These are phyloP conservation scores for Kodamaea anthophila DNA, from an alignment of 1,139 yeast genomes.

Conservation along the genomic window DNA sequence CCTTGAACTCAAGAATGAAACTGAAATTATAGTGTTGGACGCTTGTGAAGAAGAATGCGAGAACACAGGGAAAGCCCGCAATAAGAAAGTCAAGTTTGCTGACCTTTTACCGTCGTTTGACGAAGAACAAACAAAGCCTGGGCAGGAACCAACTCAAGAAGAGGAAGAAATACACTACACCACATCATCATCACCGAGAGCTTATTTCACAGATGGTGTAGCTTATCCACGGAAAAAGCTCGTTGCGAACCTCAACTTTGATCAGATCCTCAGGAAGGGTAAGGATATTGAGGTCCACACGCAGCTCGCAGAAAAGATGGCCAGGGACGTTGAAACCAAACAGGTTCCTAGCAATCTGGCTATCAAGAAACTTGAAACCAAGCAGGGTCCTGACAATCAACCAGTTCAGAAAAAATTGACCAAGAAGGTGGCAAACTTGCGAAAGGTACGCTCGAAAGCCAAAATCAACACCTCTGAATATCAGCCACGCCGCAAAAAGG, in stretches of 20 bases:
- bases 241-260: conserved; percentile 22
- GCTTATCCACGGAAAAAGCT: conserved; percentile 20
- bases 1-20: conserved; percentile 9
- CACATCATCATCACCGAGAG: conserved; percentile 18
- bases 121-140: conserved; percentile 9
- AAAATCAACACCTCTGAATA: not conserved
- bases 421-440: conserved; percentile 4
- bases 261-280: conserved; percentile 18
- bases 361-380: not conserved
- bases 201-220: conserved; percentile 16
- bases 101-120: conserved; percentile 16
- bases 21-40: conserved; percentile 21
- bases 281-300: conserved; percentile 9
- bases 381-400: no score
- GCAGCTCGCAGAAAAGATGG: no score
- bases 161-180: conserved; percentile 13
- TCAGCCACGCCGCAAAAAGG: conserved; percentile 7
- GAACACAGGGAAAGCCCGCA: no score
- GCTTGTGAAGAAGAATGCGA: conserved; percentile 18
- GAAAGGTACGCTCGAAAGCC: conserved; percentile 1
- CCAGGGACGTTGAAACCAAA: no score
- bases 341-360: no score
- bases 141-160: conserved; percentile 6
- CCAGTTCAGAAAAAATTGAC: not conserved
- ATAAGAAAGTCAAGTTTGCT: conserved; percentile 10